Evolutionary conservation across 768 basidiomycete genomes (phyloP).

Genomic region (Agaricus sinodeliciosus): DNA sequence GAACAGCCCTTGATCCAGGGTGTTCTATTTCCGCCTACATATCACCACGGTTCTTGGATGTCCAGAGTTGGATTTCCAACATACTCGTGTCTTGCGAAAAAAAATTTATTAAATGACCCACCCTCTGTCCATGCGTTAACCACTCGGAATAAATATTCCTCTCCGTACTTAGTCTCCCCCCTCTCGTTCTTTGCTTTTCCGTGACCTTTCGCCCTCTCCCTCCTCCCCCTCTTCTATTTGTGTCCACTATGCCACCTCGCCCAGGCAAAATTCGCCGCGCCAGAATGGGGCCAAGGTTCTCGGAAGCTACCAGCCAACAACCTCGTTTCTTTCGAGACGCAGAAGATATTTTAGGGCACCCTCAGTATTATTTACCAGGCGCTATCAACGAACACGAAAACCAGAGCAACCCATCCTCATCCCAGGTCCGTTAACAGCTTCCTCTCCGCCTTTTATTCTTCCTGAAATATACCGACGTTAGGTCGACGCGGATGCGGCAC

Average conservation of each 20-base stretch:
- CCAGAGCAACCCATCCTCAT: background rate
- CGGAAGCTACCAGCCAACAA: background rate
- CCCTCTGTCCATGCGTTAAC: background rate
- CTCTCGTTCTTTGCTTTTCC: background rate
- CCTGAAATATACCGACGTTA: background rate
- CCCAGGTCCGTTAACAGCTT: background rate
- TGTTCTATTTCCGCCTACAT: background rate
- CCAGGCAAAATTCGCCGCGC: too few species aligned
- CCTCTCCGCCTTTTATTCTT: background rate
- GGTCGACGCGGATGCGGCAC: background rate
- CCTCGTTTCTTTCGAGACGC: background rate
- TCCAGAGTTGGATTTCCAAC: background rate
- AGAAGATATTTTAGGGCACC: background rate
- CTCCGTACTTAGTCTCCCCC: background rate
- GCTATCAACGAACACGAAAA: background rate
- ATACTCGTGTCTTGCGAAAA: background rate
- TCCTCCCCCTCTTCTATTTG: too few species aligned
- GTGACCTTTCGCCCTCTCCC: too few species aligned
- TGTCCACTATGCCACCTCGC: too few species aligned
- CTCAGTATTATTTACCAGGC: background rate
- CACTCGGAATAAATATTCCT: background rate
- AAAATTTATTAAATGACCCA: background rate
- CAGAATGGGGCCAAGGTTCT: too few species aligned
- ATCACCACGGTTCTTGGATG: background rate
- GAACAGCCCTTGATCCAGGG: conserved; percentile 6